Base-by-base conservation (phyloP, 495 filamentous ascomycete genomes). In the Penicillium chermesinum region DNA sequence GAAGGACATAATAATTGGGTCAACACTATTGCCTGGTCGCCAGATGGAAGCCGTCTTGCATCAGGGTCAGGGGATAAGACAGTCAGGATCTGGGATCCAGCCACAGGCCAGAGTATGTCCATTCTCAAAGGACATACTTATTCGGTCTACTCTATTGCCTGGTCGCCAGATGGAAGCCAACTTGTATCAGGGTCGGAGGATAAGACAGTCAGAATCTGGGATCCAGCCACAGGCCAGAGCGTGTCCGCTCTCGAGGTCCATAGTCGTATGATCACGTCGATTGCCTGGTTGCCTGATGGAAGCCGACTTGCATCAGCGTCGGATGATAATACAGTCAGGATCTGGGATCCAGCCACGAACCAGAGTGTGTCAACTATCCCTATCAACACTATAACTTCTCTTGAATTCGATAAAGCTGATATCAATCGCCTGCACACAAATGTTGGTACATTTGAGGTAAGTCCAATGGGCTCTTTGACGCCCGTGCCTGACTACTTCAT, bases 111-210 rank as follows among this genome's bases (percentile, higher is more conserved):
- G 32, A 22, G 34, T 40, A 7, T 15, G 7, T 39, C 9, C 1
- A 50, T 33, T 17, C 32, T 50, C 15, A 40, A 47, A 15, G 43
- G 50, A 18, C 50, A 52, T 47, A 43, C 38, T 39, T 1, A 22
- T 20, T 22, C 3, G 14, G 50, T 47, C 20, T 38, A 0, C 9
- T 52, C 44, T 19, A 44, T 52, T n/a, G 50, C 50, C 38, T 52
- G 38, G 44, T 52, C 50, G 16, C 45, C 13, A 39, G 50, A 48
- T 53, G 34, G 50, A 53, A 53, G 44, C 45, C 35, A 22, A 45
- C 41, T 49, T 21, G 41, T 36, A 41, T 53, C 50, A 20, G 40
- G 13, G n/a, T 49, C 45, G 0, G 0, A 27, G 40, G 41, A 52
- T 47, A 43, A 46, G 18, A 52, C 43, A 2, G 20, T 52, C 15